Percentiles rank a stretch among this genome's conserved stretches.
phyloP scores from a whole-genome alignment of 2,329 filamentous ascomycete species.

The Ramularia endophylla region DNA sequence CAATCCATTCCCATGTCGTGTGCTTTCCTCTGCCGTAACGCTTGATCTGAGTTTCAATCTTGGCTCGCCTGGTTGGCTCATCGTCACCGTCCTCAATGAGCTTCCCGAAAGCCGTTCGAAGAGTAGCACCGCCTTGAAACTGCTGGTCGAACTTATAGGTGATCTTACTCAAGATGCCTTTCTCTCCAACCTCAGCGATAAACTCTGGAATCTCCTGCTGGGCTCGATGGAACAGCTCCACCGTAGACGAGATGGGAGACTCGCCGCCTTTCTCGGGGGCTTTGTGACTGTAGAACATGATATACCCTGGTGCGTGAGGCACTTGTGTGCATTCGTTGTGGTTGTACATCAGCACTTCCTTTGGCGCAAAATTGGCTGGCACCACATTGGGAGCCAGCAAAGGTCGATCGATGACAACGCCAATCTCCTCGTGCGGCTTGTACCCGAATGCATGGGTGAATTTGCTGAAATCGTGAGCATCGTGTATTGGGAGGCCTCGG shows the following conservation, averaged over 20 bases:
- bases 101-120: slow-evolving; percentile 45
- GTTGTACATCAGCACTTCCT: slow-evolving; percentile 45
- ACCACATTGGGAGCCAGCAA: slow-evolving; percentile 40
- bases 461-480: slow-evolving; percentile 42
- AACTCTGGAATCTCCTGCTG: slow-evolving; percentile 45
- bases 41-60: slow-evolving; percentile 46
- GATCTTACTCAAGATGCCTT: slow-evolving; percentile 40
- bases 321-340: slow-evolving; percentile 49
- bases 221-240: slow-evolving; percentile 43
- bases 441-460: slow-evolving; percentile 48
- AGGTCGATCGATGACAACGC: slow-evolving; percentile 45
- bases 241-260: slow-evolving; percentile 44
- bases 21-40: slow-evolving; percentile 42
- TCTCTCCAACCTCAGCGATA: slow-evolving; percentile 37
- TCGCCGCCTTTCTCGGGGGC: slow-evolving; percentile 36
- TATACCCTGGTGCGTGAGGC: slow-evolving; percentile 47
- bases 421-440: slow-evolving; percentile 46
- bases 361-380: slow-evolving; percentile 46
- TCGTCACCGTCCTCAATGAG: slow-evolving; percentile 41
- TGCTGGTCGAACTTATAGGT: slow-evolving; percentile 41
- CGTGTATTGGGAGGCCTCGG: slow-evolving; percentile 41
- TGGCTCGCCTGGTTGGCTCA: slow-evolving; percentile 35
- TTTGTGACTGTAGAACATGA: slow-evolving; percentile 45
- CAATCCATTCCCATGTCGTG: slow-evolving; percentile 46
- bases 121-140: slow-evolving; percentile 43